Evolutionary conservation across 2,329 filamentous ascomycete genomes (phyloP).

Genomic region (Esteya vermicola): DNA sequence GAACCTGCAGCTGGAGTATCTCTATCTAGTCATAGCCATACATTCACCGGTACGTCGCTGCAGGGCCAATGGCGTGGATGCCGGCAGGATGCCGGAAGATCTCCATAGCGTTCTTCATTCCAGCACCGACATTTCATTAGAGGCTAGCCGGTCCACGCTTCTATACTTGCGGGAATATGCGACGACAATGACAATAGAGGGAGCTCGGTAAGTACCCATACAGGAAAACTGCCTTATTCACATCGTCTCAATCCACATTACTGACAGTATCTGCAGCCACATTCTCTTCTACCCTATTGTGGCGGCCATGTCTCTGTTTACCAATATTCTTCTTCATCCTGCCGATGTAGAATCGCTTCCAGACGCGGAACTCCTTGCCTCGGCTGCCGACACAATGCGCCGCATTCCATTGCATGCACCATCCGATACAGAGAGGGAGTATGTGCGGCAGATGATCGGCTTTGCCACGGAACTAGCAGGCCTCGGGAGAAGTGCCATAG

Average conservation of each 20-base stretch:
- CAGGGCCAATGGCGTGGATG: not conserved
- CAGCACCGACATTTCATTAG: not conserved
- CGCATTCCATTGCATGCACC: no score
- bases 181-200: no score
- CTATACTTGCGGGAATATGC: not conserved
- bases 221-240: no score
- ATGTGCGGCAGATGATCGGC: no score
- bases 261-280: not conserved
- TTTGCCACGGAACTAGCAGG: no score
- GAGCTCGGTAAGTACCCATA: no score
- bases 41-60: not conserved
- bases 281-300: not conserved
- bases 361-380: not conserved
- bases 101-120: constrained; percentile 1
- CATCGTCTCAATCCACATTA: not conserved
- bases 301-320: not conserved
- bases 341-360: not conserved
- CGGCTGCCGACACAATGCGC: not conserved
- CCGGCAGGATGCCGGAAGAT: not conserved
- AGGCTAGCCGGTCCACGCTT: not conserved
- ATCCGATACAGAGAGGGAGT: no score
- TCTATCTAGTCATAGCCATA: not conserved
- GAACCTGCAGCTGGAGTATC: constrained; percentile 1
- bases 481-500: no score
- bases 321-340: not conserved